Evolutionary conservation across 495 filamentous ascomycete species (phyloP).

Genomic region (Clohesyomyces aquaticus): DNA sequence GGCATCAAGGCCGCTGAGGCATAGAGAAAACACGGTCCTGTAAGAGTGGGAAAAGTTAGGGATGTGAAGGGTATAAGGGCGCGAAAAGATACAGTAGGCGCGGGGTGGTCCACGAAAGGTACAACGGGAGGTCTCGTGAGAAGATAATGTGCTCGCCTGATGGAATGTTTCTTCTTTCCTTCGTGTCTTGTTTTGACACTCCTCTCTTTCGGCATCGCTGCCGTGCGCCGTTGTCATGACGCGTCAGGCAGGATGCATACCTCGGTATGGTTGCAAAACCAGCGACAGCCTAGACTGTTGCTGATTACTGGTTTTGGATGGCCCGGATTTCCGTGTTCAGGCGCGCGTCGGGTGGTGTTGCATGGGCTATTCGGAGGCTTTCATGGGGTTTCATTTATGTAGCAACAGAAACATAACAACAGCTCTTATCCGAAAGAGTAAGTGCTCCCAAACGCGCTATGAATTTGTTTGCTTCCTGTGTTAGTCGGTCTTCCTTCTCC

Average conservation of each 20-base stretch:
- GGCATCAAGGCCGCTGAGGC: constrained; percentile 74
- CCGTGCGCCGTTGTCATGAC: neutral
- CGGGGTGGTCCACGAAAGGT: neutral
- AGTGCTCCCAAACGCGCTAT: neutral
- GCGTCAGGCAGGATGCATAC: neutral
- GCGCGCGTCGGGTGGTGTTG: constrained; percentile 1
- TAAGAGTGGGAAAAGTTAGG: neutral
- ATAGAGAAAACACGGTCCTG: too few species aligned
- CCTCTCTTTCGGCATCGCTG: neutral
- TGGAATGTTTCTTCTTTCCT: constrained; percentile 2
- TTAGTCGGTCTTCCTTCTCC: too few species aligned
- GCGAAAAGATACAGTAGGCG: neutral
- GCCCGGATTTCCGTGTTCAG: constrained; percentile 1
- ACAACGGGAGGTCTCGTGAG: neutral
- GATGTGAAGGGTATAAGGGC: neutral
- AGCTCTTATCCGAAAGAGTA: neutral
- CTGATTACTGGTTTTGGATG: neutral
- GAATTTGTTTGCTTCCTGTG: too few species aligned
- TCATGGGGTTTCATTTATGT: neutral
- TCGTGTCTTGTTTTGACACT: constrained; percentile 7
- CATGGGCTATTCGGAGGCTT: neutral
- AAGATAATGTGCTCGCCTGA: neutral
- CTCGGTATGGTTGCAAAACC: constrained; percentile 1
- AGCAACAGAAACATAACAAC: neutral
- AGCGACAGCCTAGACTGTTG: neutral